A percentile compares a stretch with the other conserved stretches of the same genome.
Evolutionary conservation across 306 rosid genomes (phyloP).

Genomic region (Psophocarpus tetragonolobus): DNA sequence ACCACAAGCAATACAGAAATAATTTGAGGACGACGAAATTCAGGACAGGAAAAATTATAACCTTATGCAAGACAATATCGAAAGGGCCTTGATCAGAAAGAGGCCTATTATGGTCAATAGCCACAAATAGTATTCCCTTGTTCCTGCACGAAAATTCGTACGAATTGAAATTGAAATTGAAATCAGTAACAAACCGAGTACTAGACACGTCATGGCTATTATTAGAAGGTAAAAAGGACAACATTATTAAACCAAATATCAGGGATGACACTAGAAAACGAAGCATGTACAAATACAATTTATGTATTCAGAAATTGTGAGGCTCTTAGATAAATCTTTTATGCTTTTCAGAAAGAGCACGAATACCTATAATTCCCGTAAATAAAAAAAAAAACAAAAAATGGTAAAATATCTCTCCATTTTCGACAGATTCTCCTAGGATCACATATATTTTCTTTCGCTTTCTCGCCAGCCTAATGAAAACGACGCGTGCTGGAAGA

Average conservation of each 20-base stretch:
- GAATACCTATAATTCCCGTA: background rate
- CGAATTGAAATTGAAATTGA: background rate
- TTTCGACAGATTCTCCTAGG: conserved; percentile 10
- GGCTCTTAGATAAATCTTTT: background rate
- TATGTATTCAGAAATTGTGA: background rate
- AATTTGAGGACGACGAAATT: background rate
- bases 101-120: conserved; percentile 72
- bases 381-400: background rate
- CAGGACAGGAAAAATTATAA: conserved; percentile 26
- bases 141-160: conserved; percentile 55
- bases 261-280: background rate
- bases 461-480: conserved; percentile 50
- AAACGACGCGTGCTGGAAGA: conserved; percentile 44
- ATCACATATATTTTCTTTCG: conserved; percentile 31
- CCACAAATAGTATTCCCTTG: conserved; percentile 79
- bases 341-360: background rate
- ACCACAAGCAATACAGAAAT: background rate
- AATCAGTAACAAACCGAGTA: conserved; percentile 28
- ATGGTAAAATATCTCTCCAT: conserved; percentile 24
- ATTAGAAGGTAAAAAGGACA: background rate
- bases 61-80: conserved; percentile 90
- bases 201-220: background rate
- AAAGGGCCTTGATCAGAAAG: conserved; percentile 92
- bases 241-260: background rate
- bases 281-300: background rate